phyloP scores from a whole-genome alignment of 2,329 filamentous ascomycete genomes.

The Xylaria sp. region DNA sequence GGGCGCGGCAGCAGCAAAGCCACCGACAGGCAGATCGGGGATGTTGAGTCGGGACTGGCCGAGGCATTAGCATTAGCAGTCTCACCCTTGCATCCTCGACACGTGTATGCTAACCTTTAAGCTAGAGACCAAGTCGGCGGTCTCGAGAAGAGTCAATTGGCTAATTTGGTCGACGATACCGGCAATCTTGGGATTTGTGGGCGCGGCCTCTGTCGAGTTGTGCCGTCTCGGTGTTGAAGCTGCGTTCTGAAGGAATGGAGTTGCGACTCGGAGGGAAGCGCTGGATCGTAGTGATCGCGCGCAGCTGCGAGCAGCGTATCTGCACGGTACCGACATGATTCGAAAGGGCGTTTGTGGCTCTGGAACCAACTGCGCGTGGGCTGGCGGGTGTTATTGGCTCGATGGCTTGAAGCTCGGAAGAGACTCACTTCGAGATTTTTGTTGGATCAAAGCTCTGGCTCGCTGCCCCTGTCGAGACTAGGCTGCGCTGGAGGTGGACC shows the following conservation, averaged over 20 bases:
- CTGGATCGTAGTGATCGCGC: conserved; percentile 64
- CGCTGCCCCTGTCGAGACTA: conserved; percentile 14
- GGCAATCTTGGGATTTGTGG: conserved; percentile 84
- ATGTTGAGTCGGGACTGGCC: conserved; percentile 89
- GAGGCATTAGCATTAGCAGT: conserved; percentile 26
- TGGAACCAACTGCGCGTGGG: conserved; percentile 22
- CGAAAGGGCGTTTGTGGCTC: conserved; percentile 23
- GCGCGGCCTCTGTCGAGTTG: conserved; percentile 79
- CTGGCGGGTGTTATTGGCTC: conserved; percentile 21
- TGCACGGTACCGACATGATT: conserved; percentile 67
- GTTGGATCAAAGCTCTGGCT: conserved; percentile 31
- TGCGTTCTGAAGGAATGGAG: conserved; percentile 53
- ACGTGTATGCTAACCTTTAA: conserved; percentile 73
- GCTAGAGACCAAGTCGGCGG: conserved; percentile 90
- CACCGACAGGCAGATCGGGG: conserved; percentile 93
- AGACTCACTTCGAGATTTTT: conserved; percentile 37
- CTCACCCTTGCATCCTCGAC: not conserved
- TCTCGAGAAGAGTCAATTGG: conserved; percentile 96
- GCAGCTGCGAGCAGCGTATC: conserved; percentile 68
- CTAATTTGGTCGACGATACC: conserved; percentile 98
- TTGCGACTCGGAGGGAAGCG: conserved; percentile 52
- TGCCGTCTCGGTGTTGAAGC: conserved; percentile 70
- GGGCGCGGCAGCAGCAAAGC: conserved; percentile 76
- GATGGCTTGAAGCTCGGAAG: conserved; percentile 31
- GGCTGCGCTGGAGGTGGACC: conserved; percentile 13